phyloP scores from a whole-genome alignment of 2,329 filamentous ascomycete species.

The Diaporthe capsici region DNA sequence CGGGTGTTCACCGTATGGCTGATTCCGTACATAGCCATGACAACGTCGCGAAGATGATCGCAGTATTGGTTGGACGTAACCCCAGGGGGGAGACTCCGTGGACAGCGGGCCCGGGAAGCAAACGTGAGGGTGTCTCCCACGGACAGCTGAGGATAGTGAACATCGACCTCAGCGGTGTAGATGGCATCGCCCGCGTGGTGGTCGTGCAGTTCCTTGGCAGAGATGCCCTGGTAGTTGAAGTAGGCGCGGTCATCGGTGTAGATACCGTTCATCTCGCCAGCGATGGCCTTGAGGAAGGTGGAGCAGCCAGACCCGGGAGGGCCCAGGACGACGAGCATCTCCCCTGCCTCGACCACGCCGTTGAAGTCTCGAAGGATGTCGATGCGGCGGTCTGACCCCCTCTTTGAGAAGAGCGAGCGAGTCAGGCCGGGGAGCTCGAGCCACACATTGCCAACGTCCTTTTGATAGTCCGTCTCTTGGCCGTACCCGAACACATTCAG shows the following conservation, averaged over 20 bases:
- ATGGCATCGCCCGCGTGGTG: slow-evolving; percentile 87
- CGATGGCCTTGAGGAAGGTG: slow-evolving; percentile 87
- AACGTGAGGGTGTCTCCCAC: slow-evolving; percentile 87
- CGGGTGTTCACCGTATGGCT: slow-evolving; percentile 80
- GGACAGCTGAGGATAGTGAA: slow-evolving; percentile 82
- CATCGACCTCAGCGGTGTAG: slow-evolving; percentile 88
- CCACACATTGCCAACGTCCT: slow-evolving; percentile 55
- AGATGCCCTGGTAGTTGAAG: slow-evolving; percentile 86
- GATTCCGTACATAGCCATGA: slow-evolving; percentile 83
- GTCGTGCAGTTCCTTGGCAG: slow-evolving; percentile 81
- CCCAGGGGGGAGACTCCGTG: slow-evolving; percentile 71
- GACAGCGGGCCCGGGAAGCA: slow-evolving; percentile 78
- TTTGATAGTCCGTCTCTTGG: slow-evolving; percentile 63
- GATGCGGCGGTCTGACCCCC: slow-evolving; percentile 53
- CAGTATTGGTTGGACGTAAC: slow-evolving; percentile 68
- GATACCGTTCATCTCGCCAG: slow-evolving; percentile 87
- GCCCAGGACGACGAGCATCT: slow-evolving; percentile 84
- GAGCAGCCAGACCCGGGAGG: slow-evolving; percentile 83
- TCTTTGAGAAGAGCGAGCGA: slow-evolving; percentile 13
- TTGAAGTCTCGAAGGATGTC: slow-evolving; percentile 79
- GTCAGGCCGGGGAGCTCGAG: slow-evolving; percentile 45
- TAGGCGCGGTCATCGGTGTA: slow-evolving; percentile 78
- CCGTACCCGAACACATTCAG: slow-evolving; percentile 64
- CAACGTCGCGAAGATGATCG: slow-evolving; percentile 76
- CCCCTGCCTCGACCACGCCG: slow-evolving; percentile 77